Base-by-base conservation (phyloP, 2,329 filamentous ascomycete species). In the Monosporascus sp. region DNA sequence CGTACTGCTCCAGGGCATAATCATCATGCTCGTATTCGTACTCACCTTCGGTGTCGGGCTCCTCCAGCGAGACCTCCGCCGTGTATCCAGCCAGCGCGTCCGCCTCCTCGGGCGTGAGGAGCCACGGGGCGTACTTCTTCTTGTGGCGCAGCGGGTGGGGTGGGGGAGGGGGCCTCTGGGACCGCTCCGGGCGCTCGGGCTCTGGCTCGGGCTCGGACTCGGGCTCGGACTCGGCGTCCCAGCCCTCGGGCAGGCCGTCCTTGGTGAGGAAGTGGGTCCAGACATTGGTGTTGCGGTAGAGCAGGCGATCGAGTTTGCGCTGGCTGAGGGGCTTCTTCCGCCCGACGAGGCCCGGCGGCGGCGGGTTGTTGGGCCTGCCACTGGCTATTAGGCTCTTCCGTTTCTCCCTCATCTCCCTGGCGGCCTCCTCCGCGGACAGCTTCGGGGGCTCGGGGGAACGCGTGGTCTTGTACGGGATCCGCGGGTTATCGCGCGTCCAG, bases 341-440 rank as follows among this genome's bases (percentile, higher is more conserved):
- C 11, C 31, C 31, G 31, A 35, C 11, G 31, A 35, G 31, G 31
- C 31, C 31, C 31, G 31, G 31, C 11, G 31, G 31, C 9, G 31
- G 31, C 9, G 31, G 31, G 31, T 35, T 35, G 31, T 35, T 35
- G 31, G 31, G 31, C 31, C 31, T 35, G 5, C 31, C 31, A 14
- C 31, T 35, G 31, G 31, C 31, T 35, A 35, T 35, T 14, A 35
- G 31, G 31, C 31, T 18, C 44, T 44, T 1, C 45, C n/a, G 14
- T 20, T 24, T 5, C 24, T 50, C 25, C 41, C 31, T 45, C 53
- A 2, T 55, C 53, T 24, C 49, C 47, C 58, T 35, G 38, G 38
- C 17, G 38, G 38, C 38, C 6, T 41, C 38, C 17, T 41, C 38
- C 38, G 31, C 4, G 31, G 31, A 35, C 31, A 5, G 9, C 31